Base-by-base conservation (phyloP, 345 rosid species). In the Brassica carinata region DNA sequence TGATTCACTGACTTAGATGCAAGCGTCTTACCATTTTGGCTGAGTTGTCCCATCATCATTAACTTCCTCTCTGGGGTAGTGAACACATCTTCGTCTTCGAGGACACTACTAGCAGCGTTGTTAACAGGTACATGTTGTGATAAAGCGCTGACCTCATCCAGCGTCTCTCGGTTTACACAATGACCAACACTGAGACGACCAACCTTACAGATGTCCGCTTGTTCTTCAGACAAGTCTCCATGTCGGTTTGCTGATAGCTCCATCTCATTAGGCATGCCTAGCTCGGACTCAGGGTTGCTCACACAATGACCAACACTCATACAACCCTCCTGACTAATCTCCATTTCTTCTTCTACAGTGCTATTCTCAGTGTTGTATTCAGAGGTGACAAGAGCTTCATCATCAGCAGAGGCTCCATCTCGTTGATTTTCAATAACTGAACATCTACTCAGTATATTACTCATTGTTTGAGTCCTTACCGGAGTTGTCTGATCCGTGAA, bases 401-500 rank as follows among this genome's bases (percentile, higher is more conserved):
- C 13, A 51, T 10, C 71, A 9, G n/a, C 65, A 63, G 43, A 78
- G 6, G 71, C 43, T 78, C 57, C 58, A 23, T 62, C 76, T 33
- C 7, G 33, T 61, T 5, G 33, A 59, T n/a, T 9, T 27, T 59
- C 64, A 59, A 23, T 10, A 59, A 59, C 64, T 59, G 29, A 45
- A 61, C 45, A 69, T 7, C 23, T 13, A 29, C 30, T 69, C 9
- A 23, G 6, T 61, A 57, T 61, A 30, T 14, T 23, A 45, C 8
- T 63, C 55, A 38, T 43, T 43, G 48, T 62, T 45, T 59, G 30
- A 48, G 2, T 13, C 57, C 57, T 48, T 14, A 48, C 57, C 6
- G 57, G 58, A 53, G 8, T 53, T 53, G 58, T 53, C 58, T 53
- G 58, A 53, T 53, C 95, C 93, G 88, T 15, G 58, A 84, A 68